These are phyloP conservation scores for Nitzschia palea DNA, from an alignment of 108 stramenopile genomes.

Conservation along the genomic window DNA sequence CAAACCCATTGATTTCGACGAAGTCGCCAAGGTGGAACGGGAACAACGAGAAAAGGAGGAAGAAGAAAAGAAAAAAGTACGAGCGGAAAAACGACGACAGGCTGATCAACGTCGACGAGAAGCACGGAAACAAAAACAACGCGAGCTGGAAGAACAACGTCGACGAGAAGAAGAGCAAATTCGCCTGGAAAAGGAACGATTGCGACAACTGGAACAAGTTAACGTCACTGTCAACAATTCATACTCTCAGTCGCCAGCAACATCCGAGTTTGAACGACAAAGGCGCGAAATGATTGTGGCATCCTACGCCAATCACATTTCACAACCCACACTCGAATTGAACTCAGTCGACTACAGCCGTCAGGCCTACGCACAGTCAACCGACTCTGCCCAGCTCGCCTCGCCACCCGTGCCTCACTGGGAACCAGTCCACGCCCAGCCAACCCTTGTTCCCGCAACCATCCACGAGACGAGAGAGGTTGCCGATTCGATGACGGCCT, in stretches of 20 bases:
- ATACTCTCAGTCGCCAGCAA: background rate
- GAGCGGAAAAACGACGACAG: constrained; percentile 47
- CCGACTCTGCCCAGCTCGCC: background rate
- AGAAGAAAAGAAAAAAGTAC: constrained; percentile 39
- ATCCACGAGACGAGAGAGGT: background rate
- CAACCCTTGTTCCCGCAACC: background rate
- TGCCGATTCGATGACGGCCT: background rate
- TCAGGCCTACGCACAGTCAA: background rate
- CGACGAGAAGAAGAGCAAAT: constrained; percentile 26
- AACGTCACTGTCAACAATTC: background rate
- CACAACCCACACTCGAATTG: background rate
- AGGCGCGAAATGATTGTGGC: constrained; percentile 15
- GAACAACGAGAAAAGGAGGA: constrained; percentile 48
- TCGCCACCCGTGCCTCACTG: background rate
- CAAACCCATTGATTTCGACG: constrained; percentile 59
- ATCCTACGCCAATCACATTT: constrained; percentile 19
- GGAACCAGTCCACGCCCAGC: background rate
- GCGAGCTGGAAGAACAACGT: constrained; percentile 42
- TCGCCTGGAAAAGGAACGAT: constrained; percentile 20
- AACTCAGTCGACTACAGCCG: constrained; percentile 5
- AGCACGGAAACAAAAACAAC: constrained; percentile 44
- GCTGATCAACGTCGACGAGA: constrained; percentile 56
- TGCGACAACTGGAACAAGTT: constrained; percentile 4
- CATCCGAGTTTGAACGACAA: constrained; percentile 11
- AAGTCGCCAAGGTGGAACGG: constrained; percentile 50